Base-by-base conservation (phyloP, 2,329 filamentous ascomycete species). In the Rhexocercosporidium sp. region DNA sequence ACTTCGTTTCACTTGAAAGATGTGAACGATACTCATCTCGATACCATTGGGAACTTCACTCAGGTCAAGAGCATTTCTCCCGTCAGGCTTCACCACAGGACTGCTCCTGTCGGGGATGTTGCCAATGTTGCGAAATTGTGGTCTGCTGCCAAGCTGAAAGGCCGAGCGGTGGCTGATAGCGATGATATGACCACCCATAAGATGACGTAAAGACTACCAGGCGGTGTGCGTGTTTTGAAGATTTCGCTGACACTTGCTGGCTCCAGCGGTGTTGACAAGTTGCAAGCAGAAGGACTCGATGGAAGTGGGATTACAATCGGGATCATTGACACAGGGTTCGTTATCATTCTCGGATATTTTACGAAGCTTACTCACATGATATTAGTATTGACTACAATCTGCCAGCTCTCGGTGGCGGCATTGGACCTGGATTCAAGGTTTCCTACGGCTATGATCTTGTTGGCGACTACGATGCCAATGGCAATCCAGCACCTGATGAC, bases 21-120 rank as follows among this genome's bases (percentile, higher is more conserved):
- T 22, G 29, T 51, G 9, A 53, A 51, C 12, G 44, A 51, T 22
- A 51, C 59, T 4, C 59, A 62, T 41, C 44, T 62, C 11, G 59
- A 62, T 14, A 62, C 46, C 1, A 62, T 62, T 29, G 59, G 59
- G n/a, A 62, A 53, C 49, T 62, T 62, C 29, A 53, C 59, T 16
- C 59, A 62, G 37, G 59, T 62, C 44, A 62, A 51, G 44, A 62
- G 59, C 18, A 62, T 62, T 41, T 62, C 59, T 37, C 59, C 59
- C 9, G 59, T 62, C n/a, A 62, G 44, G 12, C 44, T 62, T 2
- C 59, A 53, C 20, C 31, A 62, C 6, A 51, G 46, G 51, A n/a
- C 31, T 39, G 46, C 59, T 53, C 44, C 44, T 18, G 29, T 25
- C n/a, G 37, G 37, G 8, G 59, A 41, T 18, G 11, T 3, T 8